phyloP scores from a whole-genome alignment of 306 rosid species.

The Castanospermum australe region DNA sequence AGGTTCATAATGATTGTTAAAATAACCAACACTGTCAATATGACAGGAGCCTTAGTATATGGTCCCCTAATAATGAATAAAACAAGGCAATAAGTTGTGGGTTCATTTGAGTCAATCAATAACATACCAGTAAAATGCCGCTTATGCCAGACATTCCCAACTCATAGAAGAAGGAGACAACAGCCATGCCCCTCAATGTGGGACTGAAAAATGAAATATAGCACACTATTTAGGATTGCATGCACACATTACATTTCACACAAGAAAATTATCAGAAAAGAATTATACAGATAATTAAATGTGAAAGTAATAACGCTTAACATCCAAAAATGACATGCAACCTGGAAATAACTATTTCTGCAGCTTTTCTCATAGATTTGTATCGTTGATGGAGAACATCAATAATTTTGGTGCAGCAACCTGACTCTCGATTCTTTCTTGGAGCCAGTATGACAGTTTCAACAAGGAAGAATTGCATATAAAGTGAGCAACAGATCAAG shows the following conservation, averaged over 20 bases:
- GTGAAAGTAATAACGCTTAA: neutral
- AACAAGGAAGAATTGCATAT: constrained; percentile 67
- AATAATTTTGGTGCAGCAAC: constrained; percentile 44
- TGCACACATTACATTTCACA: neutral
- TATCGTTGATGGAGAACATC: constrained; percentile 48
- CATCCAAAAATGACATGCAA: constrained; percentile 1
- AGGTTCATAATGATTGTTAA: neutral
- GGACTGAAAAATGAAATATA: constrained; percentile 55
- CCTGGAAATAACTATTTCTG: constrained; percentile 61
- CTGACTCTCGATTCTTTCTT: constrained; percentile 20
- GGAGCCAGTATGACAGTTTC: constrained; percentile 52
- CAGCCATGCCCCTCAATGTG: constrained; percentile 65
- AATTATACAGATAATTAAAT: neutral
- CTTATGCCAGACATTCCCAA: constrained; percentile 82
- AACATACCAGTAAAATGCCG: constrained; percentile 61
- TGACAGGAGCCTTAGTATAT: neutral
- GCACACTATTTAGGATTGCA: neutral
- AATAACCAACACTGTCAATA: neutral
- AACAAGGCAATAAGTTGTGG: neutral
- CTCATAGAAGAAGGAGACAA: constrained; percentile 72
- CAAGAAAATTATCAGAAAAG: neutral
- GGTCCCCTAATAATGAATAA: neutral
- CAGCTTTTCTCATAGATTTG: constrained; percentile 64
- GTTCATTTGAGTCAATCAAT: neutral
- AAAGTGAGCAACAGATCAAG: constrained; percentile 56